Evolutionary conservation across 306 rosid species (phyloP).

Genomic region (Trichosanthes cucumerina): DNA sequence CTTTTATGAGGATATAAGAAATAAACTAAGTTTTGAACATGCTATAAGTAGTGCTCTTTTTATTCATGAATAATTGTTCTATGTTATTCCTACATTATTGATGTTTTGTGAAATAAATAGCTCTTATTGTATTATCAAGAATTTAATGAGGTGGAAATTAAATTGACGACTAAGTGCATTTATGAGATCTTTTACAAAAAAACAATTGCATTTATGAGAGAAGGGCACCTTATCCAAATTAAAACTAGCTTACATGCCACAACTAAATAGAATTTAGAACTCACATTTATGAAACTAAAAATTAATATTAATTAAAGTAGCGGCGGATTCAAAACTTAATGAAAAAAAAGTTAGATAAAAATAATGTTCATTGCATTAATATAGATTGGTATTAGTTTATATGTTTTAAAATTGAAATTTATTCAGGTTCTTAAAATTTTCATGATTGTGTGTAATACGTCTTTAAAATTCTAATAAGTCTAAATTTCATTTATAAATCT

Average conservation of each 20-base stretch:
- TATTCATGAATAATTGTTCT: background rate
- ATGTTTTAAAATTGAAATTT: no score
- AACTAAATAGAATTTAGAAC: background rate
- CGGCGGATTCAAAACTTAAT: no score
- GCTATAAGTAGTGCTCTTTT: background rate
- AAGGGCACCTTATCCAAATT: background rate
- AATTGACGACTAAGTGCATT: background rate
- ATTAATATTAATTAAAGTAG: no score
- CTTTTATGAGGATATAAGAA: no score
- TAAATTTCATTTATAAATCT: no score
- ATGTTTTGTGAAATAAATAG: background rate
- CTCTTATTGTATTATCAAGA: background rate
- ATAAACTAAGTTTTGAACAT: background rate
- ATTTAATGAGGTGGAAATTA: background rate
- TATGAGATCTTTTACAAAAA: background rate
- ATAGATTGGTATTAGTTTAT: no score
- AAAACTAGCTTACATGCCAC: background rate
- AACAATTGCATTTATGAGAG: background rate
- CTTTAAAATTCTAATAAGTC: no score
- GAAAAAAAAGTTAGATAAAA: no score
- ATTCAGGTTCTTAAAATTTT: no score
- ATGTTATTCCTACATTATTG: background rate
- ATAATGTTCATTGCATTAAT: no score
- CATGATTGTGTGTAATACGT: no score
- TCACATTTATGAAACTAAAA: background rate